A percentile compares a stretch with the other conserved stretches of the same genome.
Conservation (phyloP, 768 basidiomycete genomes). For the Macrocybe gigantea region DNA sequence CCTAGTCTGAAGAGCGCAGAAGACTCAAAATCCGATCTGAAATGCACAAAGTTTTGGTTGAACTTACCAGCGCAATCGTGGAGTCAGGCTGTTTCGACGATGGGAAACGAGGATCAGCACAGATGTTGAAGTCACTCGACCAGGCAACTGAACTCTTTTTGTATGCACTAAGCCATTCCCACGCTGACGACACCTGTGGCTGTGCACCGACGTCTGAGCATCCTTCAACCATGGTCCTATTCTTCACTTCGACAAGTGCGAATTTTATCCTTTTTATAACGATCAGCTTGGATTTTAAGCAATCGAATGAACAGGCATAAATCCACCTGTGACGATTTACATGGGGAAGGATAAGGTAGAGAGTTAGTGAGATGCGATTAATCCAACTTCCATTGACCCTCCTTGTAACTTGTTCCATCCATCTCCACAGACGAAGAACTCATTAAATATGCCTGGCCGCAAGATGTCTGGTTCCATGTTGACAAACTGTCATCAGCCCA, state of each 20-base stretch:
- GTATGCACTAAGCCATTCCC: not conserved
- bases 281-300: not conserved
- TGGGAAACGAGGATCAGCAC: too few species aligned
- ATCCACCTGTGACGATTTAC: conserved; percentile 71
- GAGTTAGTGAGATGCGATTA: conserved; percentile 44
- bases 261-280: not conserved
- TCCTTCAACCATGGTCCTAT: conserved; percentile 38
- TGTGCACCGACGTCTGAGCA: not conserved
- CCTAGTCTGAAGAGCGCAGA: not conserved
- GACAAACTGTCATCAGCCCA: conserved; percentile 97
- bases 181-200: not conserved
- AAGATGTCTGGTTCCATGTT: conserved; percentile 94
- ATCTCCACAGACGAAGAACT: conserved; percentile 78
- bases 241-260: conserved; percentile 42
- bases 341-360: conserved; percentile 98
- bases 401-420: not conserved
- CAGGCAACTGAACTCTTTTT: too few species aligned
- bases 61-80: too few species aligned
- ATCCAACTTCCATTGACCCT: too few species aligned
- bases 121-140: not conserved
- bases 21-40: not conserved
- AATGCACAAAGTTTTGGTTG: too few species aligned
- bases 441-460: conserved; percentile 87
- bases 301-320: conserved; percentile 31
- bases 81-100: too few species aligned